These are phyloP conservation scores for Zygotorulaspora danielsina DNA, from an alignment of 805 yeast species.

Conservation along the genomic window DNA sequence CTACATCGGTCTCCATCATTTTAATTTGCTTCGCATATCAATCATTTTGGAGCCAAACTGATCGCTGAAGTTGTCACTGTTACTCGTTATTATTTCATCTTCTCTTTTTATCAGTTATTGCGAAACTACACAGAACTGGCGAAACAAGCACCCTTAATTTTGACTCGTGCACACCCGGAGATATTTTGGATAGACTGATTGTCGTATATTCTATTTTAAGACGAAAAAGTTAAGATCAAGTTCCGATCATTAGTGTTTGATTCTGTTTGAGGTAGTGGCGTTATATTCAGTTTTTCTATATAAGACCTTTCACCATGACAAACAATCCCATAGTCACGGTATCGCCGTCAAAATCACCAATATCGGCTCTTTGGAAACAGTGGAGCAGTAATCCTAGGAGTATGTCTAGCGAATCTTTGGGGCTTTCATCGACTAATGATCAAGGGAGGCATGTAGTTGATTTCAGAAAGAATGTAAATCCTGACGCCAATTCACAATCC, in stretches of 20 bases:
- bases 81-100: no score
- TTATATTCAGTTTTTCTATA: no score
- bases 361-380: conserved; percentile 32
- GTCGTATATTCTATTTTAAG: background rate
- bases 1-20: background rate
- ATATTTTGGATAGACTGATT: background rate
- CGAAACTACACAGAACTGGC: background rate
- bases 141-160: conserved; percentile 1
- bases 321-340: conserved; percentile 7
- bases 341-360: conserved; percentile 22
- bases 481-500: conserved; percentile 4
- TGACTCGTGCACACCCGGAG: background rate
- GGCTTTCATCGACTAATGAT: conserved; percentile 6
- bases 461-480: conserved; percentile 4
- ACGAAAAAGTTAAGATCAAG: background rate
- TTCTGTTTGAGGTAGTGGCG: background rate
- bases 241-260: background rate
- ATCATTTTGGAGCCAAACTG: no score
- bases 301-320: conserved; percentile 5
- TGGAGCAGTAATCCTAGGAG: conserved; percentile 33
- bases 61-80: no score
- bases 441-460: conserved; percentile 1
- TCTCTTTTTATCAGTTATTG: background rate
- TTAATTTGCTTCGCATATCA: no score
- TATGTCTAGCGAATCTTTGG: conserved; percentile 31